phyloP scores from a whole-genome alignment of 495 filamentous ascomycete species.

The Penicillium waksmanii region DNA sequence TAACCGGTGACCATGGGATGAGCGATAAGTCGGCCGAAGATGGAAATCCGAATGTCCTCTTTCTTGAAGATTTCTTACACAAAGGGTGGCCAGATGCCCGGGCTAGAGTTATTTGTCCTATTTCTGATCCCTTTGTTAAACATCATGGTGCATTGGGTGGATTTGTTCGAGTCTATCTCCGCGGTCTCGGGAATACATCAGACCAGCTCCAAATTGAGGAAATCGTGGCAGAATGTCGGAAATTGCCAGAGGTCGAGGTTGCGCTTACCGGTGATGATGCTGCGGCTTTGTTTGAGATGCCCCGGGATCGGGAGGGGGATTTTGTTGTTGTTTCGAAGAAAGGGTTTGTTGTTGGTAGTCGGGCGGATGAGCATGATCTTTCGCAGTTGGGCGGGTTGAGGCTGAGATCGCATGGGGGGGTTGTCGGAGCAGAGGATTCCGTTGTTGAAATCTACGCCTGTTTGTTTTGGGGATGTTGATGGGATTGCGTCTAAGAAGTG shows the following conservation, averaged over 20 bases:
- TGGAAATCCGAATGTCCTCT: background rate
- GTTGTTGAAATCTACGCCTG: slow-evolving; percentile 3
- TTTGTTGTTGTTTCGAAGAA: slow-evolving; percentile 7
- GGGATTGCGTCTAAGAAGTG: background rate
- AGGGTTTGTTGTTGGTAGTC: slow-evolving; percentile 4
- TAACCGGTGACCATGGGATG: slow-evolving; percentile 10
- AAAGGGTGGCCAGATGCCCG: background rate
- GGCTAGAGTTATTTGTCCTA: slow-evolving; percentile 4
- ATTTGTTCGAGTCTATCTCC: slow-evolving; percentile 1
- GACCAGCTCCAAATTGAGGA: background rate
- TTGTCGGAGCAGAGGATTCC: slow-evolving; percentile 11
- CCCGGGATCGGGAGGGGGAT: slow-evolving; percentile 7
- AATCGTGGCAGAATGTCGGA: background rate
- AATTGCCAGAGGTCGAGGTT: slow-evolving; percentile 4
- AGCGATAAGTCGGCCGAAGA: background rate
- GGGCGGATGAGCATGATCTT: slow-evolving; percentile 4
- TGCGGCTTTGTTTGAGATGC: slow-evolving; percentile 2
- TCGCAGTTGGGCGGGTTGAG: background rate
- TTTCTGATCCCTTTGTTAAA: slow-evolving; percentile 10
- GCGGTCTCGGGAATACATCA: background rate
- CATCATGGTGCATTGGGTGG: slow-evolving; percentile 9
- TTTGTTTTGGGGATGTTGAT: background rate
- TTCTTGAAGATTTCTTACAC: slow-evolving; percentile 4
- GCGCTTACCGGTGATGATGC: background rate
- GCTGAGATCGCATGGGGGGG: slow-evolving; percentile 6